Conservation (phyloP, 2,329 filamentous ascomycete genomes). For the Cladosporium austrohemisphaericum region DNA sequence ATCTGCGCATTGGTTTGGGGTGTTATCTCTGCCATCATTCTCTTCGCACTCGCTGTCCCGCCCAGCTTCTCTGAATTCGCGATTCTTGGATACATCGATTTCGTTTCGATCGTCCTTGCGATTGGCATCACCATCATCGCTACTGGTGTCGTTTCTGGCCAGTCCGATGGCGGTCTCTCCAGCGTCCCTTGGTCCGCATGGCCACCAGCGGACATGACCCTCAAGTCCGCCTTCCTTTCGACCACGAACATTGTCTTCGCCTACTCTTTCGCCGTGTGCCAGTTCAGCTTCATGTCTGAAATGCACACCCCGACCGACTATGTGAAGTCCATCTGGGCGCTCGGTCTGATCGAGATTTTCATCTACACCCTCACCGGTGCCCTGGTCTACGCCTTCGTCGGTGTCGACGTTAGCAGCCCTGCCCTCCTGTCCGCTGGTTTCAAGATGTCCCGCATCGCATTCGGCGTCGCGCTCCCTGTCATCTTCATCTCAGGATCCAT, state of each 20-base stretch:
- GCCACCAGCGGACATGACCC: constrained; percentile 33
- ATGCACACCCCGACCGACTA: constrained; percentile 61
- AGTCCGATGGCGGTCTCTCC: constrained; percentile 30
- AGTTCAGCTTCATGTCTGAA: constrained; percentile 66
- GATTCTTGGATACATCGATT: constrained; percentile 35
- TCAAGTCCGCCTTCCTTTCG: constrained; percentile 58
- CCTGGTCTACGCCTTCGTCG: constrained; percentile 66
- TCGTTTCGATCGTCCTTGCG: constrained; percentile 33
- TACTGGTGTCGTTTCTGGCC: constrained; percentile 32
- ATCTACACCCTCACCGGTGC: constrained; percentile 65
- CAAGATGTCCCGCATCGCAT: constrained; percentile 60
- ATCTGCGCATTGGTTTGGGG: constrained; percentile 43
- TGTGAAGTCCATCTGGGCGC: constrained; percentile 55
- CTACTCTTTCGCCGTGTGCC: constrained; percentile 52
- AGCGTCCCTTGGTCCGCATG: constrained; percentile 33
- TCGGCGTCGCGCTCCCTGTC: constrained; percentile 67
- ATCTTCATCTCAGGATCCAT: constrained; percentile 71
- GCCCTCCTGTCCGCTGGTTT: constrained; percentile 61
- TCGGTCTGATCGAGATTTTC: constrained; percentile 59
- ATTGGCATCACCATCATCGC: constrained; percentile 36
- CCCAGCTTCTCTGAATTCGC: constrained; percentile 35
- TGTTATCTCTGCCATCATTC: constrained; percentile 40
- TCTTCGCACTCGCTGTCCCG: constrained; percentile 34
- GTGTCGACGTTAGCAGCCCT: constrained; percentile 58
- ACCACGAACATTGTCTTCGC: constrained; percentile 71